phyloP scores from a whole-genome alignment of 768 basidiomycete species.

The Termitomyces heimii region DNA sequence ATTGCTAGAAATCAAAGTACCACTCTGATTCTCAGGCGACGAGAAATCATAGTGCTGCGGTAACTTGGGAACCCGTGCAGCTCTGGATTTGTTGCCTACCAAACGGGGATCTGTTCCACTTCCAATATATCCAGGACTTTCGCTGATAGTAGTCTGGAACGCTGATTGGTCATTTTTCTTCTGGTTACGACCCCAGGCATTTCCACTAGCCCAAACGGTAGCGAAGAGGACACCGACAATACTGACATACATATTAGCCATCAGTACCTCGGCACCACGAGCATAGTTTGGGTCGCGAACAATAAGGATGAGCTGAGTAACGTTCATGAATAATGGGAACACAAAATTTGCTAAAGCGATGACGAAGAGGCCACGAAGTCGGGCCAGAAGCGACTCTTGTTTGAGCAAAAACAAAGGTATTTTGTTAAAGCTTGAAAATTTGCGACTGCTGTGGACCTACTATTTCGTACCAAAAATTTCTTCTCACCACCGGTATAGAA shows the following conservation, averaged over 20 bases:
- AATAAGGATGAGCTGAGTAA: conserved; percentile 26
- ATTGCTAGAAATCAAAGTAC: too few relatives aligned
- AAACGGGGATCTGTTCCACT: not conserved
- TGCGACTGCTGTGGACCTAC: not conserved
- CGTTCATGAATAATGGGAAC: conserved; percentile 28
- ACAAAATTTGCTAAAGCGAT: conserved; percentile 32
- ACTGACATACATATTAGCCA: conserved; percentile 23
- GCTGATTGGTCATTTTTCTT: conserved; percentile 2
- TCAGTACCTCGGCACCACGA: conserved; percentile 17
- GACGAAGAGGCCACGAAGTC: conserved; percentile 25
- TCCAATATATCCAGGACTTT: conserved; percentile 1
- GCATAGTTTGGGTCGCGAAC: conserved; percentile 17
- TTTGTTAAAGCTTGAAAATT: not conserved
- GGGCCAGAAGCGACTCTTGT: conserved; percentile 15
- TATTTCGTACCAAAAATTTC: conserved; percentile 1
- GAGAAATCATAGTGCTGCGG: too few relatives aligned
- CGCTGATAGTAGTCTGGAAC: conserved; percentile 2
- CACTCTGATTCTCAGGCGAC: too few relatives aligned
- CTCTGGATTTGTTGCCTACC: not conserved
- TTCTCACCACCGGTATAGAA: conserved; percentile 7
- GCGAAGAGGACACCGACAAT: conserved; percentile 32
- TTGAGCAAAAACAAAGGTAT: too few relatives aligned
- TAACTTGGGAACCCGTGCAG: too few relatives aligned
- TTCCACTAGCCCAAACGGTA: conserved; percentile 24
- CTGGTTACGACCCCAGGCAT: conserved; percentile 11